Evolutionary conservation across 2,329 filamentous ascomycete species (phyloP).

Genomic region (Aspergillus japonicus): DNA sequence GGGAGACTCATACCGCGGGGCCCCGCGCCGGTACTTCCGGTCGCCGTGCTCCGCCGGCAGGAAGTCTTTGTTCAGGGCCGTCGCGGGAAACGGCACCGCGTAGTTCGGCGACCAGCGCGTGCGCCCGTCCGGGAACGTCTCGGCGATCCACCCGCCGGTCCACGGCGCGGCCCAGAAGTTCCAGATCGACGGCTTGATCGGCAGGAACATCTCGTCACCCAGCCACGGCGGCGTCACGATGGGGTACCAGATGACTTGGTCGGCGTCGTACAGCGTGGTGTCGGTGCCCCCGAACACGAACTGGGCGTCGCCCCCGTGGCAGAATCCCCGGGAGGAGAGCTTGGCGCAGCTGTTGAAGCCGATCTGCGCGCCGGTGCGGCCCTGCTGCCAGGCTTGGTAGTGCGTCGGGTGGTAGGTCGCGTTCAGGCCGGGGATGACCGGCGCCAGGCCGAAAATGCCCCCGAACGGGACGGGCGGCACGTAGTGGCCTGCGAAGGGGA

Average conservation of each 20-base stretch:
- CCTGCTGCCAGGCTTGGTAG: background rate
- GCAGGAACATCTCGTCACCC: background rate
- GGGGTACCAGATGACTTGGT: background rate
- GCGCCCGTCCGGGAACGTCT: too few relatives aligned
- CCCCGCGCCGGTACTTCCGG: too few relatives aligned
- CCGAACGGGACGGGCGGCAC: background rate
- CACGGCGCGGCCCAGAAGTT: background rate
- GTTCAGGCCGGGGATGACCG: background rate
- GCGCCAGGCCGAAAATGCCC: slow-evolving; percentile 1
- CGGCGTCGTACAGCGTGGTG: background rate
- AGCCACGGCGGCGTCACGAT: background rate
- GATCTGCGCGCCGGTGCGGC: background rate
- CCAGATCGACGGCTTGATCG: background rate
- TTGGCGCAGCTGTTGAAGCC: background rate
- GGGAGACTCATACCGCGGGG: too few relatives aligned
- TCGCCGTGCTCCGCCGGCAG: too few relatives aligned
- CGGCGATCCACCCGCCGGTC: background rate
- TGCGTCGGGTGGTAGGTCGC: background rate
- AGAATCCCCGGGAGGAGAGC: background rate
- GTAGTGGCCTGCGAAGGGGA: background rate
- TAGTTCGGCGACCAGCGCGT: too few relatives aligned
- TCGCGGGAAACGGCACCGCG: too few relatives aligned
- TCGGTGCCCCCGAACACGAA: background rate
- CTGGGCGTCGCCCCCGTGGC: background rate
- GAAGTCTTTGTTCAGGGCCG: too few relatives aligned